Base-by-base conservation (phyloP, 148 eudicot species). In the Simmondsia chinensis region DNA sequence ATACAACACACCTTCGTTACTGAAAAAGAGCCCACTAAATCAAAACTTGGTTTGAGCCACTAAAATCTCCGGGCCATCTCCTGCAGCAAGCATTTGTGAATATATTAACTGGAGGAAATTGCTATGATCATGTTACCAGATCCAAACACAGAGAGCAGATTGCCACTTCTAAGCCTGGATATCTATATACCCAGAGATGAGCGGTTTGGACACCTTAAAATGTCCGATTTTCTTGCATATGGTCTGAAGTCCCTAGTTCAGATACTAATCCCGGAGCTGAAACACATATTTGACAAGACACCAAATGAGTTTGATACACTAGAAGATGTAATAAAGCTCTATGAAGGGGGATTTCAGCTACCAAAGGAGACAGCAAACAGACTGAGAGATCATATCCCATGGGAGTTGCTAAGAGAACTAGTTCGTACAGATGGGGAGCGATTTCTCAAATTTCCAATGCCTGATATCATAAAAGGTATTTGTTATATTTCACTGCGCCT, bases 161-260 rank as follows among this genome's bases (percentile, higher is more conserved):
- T 89, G 50, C 70, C 74, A 19, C 80, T 78, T 42, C 41, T 84
- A 41, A 76, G 79, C 58, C 54, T 89, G 39, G 56, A 81, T 69
- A 78, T 84, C 10, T 89, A 89, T 20, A 93, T 89, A 46, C 97
- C 97, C 10, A 59, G 79, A 48, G 97, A 89, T 33, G 97, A 89
- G 53, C 71, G 64, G 14, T 89, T 89, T 65, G 77, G 50, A 21
- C 78, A 66, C 4, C 20, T 89, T 9, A 89, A 89, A 33, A 43
- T 89, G 27, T 78, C 95, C 9, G 95, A 89, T 65, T 89, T 89
- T 46, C 54, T 89, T 17, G 93, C 73, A 0, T 75, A 81, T 51
- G 80, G 85, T n/a, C 16, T 70, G 0, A 89, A 84, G 32, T 82
- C 97, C 51, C 11, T 89, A 6, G 69, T 63, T 6, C 97, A 84